Conservation (phyloP, 1,284 basidiomycete species). For the Trametes sp. region DNA sequence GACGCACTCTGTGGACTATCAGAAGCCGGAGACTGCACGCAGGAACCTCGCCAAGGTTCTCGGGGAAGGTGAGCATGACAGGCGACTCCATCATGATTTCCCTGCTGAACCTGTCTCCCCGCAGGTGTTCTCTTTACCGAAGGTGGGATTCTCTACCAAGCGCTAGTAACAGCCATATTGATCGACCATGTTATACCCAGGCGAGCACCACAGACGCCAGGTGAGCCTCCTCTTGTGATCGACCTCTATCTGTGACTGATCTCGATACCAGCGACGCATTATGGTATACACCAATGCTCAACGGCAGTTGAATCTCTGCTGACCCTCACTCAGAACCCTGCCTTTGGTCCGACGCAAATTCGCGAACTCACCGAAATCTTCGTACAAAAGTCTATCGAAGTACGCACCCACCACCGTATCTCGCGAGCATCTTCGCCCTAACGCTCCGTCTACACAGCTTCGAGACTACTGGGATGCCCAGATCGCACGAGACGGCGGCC, state of each 20-base stretch:
- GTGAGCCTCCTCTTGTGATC: not conserved
- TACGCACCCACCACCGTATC: slow-evolving; percentile 27
- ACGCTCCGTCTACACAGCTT: slow-evolving; percentile 30
- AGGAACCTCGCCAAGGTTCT: slow-evolving; percentile 35
- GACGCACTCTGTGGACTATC: slow-evolving; percentile 42
- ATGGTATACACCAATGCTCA: slow-evolving; percentile 1
- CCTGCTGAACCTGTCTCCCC: not conserved
- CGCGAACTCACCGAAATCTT: slow-evolving; percentile 64
- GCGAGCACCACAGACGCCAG: slow-evolving; percentile 28
- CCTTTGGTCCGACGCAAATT: slow-evolving; percentile 61
- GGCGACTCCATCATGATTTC: too few relatives aligned
- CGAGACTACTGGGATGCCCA: slow-evolving; percentile 38
- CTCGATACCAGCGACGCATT: slow-evolving; percentile 14
- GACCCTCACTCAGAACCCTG: slow-evolving; percentile 55
- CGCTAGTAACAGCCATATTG: not conserved
- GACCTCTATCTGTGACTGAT: not conserved
- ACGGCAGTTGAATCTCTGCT: not conserved
- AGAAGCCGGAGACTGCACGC: slow-evolving; percentile 40
- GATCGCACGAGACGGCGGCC: slow-evolving; percentile 12
- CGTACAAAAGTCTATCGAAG: slow-evolving; percentile 57
- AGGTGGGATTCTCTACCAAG: slow-evolving; percentile 5
- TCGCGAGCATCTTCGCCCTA: not conserved
- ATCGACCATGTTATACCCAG: not conserved
- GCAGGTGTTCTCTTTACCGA: slow-evolving; percentile 25
- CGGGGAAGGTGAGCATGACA: slow-evolving; percentile 39